Evolutionary conservation across 1,139 yeast genomes (phyloP), one percentile per base, ranked within the genome.

Genomic region (Blastobotrys petasosporus): DNA sequence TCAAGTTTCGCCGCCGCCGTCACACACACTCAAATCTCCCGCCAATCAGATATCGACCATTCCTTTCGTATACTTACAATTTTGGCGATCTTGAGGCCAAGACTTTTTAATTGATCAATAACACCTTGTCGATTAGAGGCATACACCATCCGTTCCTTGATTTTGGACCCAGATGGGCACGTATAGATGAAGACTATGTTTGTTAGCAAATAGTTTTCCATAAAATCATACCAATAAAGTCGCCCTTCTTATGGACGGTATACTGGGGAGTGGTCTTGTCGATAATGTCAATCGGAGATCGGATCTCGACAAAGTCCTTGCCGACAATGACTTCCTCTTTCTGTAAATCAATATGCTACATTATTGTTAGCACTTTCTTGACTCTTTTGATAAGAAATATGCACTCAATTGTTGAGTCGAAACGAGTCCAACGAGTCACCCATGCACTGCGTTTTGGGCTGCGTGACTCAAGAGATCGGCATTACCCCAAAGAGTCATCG

Each of bases 81-180:
- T 32, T 52, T 54, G 42, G 52, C 54, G 12, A 62, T 46, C 10
- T 44, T 43, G 30, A 55, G 31, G 13, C 54, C 53, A 7, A 42
- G 40, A 25, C 47, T 42, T 17, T 37, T 38, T 13, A 42, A 28
- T 33, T 42, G 38, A 25, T 9, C 10, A 10, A 42, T 28, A 48
- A 86, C 75, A 2, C 87, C 85, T 50, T 75, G 77, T 58, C 88
- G 83, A 52, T 82, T 82, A 2, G 95, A 77, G 1, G 97, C 97
- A 60, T 87, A 88, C 40, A 90, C 65, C 97, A 92, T 92, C 56
- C 97, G 76, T 47, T 88, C 94, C 64, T 83, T 85, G 40, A 92
- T 94, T 63, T 82, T 82, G 25, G 96, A 84, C 1, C 92, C 88
- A 0, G 94, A 79, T 2, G 98, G 97, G 64, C 97, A 90, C 5